Evolutionary conservation across 2,329 filamentous ascomycete genomes (phyloP), one percentile per base, ranked within the genome.

Genomic region (Neopestalotiopsis rosae): DNA sequence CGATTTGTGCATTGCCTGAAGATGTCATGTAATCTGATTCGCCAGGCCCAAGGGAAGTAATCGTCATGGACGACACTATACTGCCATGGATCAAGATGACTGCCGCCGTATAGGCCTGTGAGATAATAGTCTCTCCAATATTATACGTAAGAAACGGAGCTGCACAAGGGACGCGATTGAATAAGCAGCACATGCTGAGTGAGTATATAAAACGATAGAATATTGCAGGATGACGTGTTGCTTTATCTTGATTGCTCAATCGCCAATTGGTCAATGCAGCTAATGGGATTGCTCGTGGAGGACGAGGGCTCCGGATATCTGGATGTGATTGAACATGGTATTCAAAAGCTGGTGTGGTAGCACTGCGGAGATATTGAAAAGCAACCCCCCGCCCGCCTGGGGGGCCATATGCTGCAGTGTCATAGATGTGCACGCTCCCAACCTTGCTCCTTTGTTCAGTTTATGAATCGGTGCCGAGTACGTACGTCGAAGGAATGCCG

Each of bases 361-460:
- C 59, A 62, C 32, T 62, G 59, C 59, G 59, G 59, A 62, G 30
- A 62, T 62, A 40, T 62, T 62, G 57, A 24, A 59, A 59, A 59
- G 24, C 57, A 34, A 34, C 10, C 57, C 57, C 57, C 57, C 20
- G 20, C 49, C 49, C 30, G 57, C 57, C 20, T 52, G n/a, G 45
- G 45, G 45, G 45, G 45, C 45, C 45, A 52, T 52, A 20, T 52
- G 14, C n/a, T 52, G n/a, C 45, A 52, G 45, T 52, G 24, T 28
- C 24, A 28, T 28, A 28, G 24, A 28, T 28, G 45, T 52, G 45
- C 45, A 52, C 45, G 45, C 45, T 52, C 45, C 45, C 45, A n/a
- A n/a, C 17, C 6, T n/a, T 52, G 20, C 45, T 9, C 2, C 5
- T 17, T 20, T 52, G 45, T 17, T 24, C 45, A n/a, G 6, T 52